Evolutionary conservation across 2,329 filamentous ascomycete species (phyloP), one percentile per base, ranked within the genome.

Genomic region (Didymella exigua): DNA sequence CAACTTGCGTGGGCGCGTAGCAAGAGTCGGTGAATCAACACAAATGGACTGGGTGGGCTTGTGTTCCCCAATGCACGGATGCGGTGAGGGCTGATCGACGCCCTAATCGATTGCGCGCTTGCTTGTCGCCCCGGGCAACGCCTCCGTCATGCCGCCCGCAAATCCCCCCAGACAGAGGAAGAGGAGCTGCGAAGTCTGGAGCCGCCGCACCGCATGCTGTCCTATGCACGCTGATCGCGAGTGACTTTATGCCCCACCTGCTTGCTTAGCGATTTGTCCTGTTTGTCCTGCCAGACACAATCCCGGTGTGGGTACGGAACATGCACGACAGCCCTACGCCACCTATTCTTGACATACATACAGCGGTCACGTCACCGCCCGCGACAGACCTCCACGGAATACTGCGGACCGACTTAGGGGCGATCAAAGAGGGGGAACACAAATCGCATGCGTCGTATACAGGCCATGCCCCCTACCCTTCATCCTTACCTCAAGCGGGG

Each of bases 401-500:
- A 10, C 16, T 26, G 34, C 46, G 19, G 14, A 19, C 33, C 19
- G 27, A 21, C 13, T 16, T 7, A 37, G 24, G 3, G 49, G 37
- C n/a, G 16, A 29, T 19, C 7, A 31, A 31, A 40, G 21, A 48
- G 24, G 30, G 29, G 19, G 31, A 29, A 11, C 9, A 16, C 23
- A 3, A n/a, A 24, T 16, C 40, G 52, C 38, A 29, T 34, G 44
- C n/a, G 55, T 52, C 13, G 23, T 13, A 41, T 37, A 26, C 19
- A 55, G 45, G 43, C 40, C 47, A 66, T 68, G 65, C 59, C 58
- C 23, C 50, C 51, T 34, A 61, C 52, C 33, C 42, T 70, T 29
- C 67, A 68, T 54, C 58, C 60, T 24, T 60, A 62, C 43, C 56
- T 74, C 36, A 65, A 57, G 54, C 61, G 60, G 41, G 69, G 66